phyloP scores from a whole-genome alignment of 2,329 filamentous ascomycete species.

The Trichocomaceae sp. region DNA sequence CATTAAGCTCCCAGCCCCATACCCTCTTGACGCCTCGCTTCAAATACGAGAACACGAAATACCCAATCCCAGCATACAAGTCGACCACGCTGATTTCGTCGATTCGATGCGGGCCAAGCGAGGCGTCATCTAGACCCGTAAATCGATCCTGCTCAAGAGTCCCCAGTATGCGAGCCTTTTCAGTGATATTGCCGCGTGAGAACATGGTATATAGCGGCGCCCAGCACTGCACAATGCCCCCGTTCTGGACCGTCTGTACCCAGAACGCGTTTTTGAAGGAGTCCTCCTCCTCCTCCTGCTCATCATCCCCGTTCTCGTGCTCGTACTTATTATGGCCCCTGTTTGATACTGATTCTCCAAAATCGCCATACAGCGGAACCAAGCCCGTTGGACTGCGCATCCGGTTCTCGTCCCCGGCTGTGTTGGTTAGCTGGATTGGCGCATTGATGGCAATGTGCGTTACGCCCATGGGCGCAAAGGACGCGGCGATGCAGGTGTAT shows the following conservation, averaged over 20 bases:
- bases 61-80: slow-evolving; percentile 87
- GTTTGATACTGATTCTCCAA: slow-evolving; percentile 47
- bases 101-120: slow-evolving; percentile 19
- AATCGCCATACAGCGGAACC: slow-evolving; percentile 64
- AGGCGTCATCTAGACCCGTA: slow-evolving; percentile 26
- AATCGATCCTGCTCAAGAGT: slow-evolving; percentile 28
- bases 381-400: slow-evolving; percentile 68
- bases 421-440: slow-evolving; percentile 43
- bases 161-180: slow-evolving; percentile 71
- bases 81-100: slow-evolving; percentile 53
- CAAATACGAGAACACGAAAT: slow-evolving; percentile 83
- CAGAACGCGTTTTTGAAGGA: slow-evolving; percentile 63
- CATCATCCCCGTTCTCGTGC: no score
- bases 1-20: slow-evolving; percentile 85
- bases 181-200: slow-evolving; percentile 78
- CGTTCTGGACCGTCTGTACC: slow-evolving; percentile 69
- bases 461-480: slow-evolving; percentile 34
- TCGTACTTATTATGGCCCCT: no score
- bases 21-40: slow-evolving; percentile 61
- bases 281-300: slow-evolving; percentile 43
- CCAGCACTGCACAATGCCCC: slow-evolving; percentile 75
- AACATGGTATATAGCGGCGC: slow-evolving; percentile 92
- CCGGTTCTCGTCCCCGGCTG: slow-evolving; percentile 53
- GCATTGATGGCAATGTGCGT: slow-evolving; percentile 56
- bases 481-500: slow-evolving; percentile 35